Percentiles rank a stretch among this genome's conserved stretches.
These are phyloP conservation scores for Candida nitratophila DNA, from an alignment of 805 yeast genomes.

Conservation along the genomic window DNA sequence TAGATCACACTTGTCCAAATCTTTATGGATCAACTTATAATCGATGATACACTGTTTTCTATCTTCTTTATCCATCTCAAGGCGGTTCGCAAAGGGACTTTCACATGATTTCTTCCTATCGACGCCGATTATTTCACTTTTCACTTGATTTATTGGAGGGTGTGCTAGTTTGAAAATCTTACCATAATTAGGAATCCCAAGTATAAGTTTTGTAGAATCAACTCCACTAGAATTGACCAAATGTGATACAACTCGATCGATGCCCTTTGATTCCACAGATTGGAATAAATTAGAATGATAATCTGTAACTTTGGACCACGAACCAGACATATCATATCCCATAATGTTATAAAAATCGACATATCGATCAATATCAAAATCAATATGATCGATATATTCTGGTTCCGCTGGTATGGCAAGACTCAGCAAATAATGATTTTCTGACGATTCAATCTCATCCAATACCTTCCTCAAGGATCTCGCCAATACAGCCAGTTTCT, in stretches of 20 bases:
- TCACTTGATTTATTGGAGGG: background rate
- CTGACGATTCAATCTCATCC: slow-evolving; percentile 18
- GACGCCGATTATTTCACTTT: slow-evolving; percentile 1
- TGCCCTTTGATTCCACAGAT: slow-evolving; percentile 12
- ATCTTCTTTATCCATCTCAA: slow-evolving; percentile 6
- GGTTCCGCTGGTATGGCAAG: slow-evolving; percentile 71
- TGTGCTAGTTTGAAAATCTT: slow-evolving; percentile 19
- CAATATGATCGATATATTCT: slow-evolving; percentile 35
- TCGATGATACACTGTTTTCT: slow-evolving; percentile 15
- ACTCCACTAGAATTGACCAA: slow-evolving; percentile 28
- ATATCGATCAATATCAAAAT: slow-evolving; percentile 46
- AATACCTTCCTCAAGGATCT: slow-evolving; percentile 20
- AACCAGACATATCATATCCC: slow-evolving; percentile 86
- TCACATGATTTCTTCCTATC: slow-evolving; percentile 16
- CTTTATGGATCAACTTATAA: slow-evolving; percentile 6
- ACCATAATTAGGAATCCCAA: slow-evolving; percentile 92
- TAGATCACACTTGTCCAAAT: background rate
- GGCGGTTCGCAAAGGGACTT: background rate
- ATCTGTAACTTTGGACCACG: slow-evolving; percentile 56
- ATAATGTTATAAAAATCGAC: slow-evolving; percentile 76
- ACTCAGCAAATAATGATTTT: slow-evolving; percentile 40
- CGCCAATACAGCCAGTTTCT: slow-evolving; percentile 36
- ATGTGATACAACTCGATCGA: slow-evolving; percentile 34
- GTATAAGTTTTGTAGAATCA: slow-evolving; percentile 38
- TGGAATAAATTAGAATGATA: slow-evolving; percentile 65